Evolutionary conservation across 163 green algal species (phyloP).

Genomic region (Trebouxiophyceae sp.): DNA sequence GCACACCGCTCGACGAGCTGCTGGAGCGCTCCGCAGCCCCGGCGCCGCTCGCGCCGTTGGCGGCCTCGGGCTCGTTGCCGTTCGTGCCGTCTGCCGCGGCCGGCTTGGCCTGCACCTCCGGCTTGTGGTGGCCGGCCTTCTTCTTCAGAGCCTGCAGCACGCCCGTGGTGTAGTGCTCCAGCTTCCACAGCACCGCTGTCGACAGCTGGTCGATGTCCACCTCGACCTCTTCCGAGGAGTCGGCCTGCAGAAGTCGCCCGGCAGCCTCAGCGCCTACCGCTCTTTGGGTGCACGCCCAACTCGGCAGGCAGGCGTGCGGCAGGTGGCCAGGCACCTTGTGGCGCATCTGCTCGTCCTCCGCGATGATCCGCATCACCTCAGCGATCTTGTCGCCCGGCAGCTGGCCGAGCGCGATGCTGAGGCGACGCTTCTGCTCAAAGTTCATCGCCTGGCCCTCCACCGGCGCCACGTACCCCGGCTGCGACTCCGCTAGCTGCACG

Average conservation of each 20-base stretch:
- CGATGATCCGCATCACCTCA: slow-evolving; percentile 57
- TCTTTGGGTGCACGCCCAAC: too few species aligned
- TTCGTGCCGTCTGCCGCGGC: neutral
- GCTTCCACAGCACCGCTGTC: slow-evolving; percentile 56
- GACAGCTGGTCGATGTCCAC: slow-evolving; percentile 77
- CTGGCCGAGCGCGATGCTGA: slow-evolving; percentile 50
- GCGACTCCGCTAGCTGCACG: neutral
- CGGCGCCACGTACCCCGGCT: slow-evolving; percentile 3
- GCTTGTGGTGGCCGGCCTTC: neutral
- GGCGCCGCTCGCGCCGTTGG: neutral
- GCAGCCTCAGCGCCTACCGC: too few species aligned
- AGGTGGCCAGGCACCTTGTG: too few species aligned
- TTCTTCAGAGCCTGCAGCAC: slow-evolving; percentile 5
- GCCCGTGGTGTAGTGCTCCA: slow-evolving; percentile 54
- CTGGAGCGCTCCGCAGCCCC: neutral
- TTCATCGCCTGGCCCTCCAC: slow-evolving; percentile 54
- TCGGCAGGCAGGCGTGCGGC: too few species aligned
- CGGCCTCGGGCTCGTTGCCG: neutral
- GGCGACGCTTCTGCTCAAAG: slow-evolving; percentile 82
- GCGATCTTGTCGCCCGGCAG: slow-evolving; percentile 57
- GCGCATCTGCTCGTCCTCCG: slow-evolving; percentile 15
- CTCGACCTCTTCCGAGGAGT: slow-evolving; percentile 73
- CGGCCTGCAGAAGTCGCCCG: neutral
- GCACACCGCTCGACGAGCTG: neutral
- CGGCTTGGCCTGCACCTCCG: neutral